phyloP scores from a whole-genome alignment of 805 yeast species.

The Huiozyma naganishii region DNA sequence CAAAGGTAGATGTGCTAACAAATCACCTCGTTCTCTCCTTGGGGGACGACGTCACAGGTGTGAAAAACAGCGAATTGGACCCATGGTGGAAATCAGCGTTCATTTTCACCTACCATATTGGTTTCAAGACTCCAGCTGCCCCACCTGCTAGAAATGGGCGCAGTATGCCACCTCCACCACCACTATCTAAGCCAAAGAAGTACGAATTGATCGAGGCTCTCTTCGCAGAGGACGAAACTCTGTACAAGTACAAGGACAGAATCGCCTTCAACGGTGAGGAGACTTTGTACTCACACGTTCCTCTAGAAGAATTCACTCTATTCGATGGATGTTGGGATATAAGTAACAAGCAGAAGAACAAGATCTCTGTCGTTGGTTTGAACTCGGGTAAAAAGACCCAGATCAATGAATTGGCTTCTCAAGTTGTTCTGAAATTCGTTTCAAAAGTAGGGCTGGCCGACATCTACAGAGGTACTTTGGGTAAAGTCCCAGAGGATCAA shows the following conservation, averaged over 20 bases:
- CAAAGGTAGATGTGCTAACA: conserved; percentile 15
- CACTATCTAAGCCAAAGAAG: conserved; percentile 13
- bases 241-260: conserved; percentile 11
- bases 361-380: conserved; percentile 2
- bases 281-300: conserved; percentile 14
- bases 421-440: conserved; percentile 11
- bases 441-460: conserved; percentile 11
- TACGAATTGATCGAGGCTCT: conserved; percentile 13
- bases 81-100: conserved; percentile 16
- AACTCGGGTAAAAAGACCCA: background rate
- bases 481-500: conserved; percentile 10
- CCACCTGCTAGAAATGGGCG: background rate
- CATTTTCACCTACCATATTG: conserved; percentile 14
- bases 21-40: conserved; percentile 10
- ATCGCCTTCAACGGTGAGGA: conserved; percentile 20
- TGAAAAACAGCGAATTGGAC: conserved; percentile 2
- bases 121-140: conserved; percentile 4
- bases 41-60: conserved; percentile 10
- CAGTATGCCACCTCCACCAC: conserved; percentile 6
- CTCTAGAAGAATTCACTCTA: conserved; percentile 16
- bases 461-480: conserved; percentile 12
- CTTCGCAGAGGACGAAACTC: conserved; percentile 13
- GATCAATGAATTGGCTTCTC: conserved; percentile 7
- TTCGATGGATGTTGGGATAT: conserved; percentile 19
- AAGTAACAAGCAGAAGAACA: conserved; percentile 10